phyloP scores from a whole-genome alignment of 2,329 filamentous ascomycete species.

The Sclerotinia spermophila region DNA sequence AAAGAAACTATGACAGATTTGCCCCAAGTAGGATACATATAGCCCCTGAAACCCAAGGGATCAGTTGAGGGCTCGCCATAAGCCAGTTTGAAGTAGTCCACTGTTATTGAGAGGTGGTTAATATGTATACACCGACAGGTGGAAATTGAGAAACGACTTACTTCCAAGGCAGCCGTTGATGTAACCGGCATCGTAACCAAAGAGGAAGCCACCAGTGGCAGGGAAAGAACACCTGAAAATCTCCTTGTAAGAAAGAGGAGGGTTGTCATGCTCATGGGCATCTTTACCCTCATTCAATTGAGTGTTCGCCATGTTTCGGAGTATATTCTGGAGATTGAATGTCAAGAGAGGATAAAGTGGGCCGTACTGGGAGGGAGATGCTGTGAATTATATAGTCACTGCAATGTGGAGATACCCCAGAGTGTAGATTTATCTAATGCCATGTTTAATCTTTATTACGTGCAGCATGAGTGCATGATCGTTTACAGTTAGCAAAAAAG shows the following conservation, averaged over 20 bases:
- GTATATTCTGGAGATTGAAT: neutral
- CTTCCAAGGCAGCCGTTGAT: conserved; percentile 62
- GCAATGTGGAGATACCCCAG: neutral
- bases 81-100: conserved; percentile 15
- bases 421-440: neutral
- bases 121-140: neutral
- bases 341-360: neutral
- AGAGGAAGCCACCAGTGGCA: conserved; percentile 56
- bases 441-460: neutral
- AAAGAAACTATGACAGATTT: conserved; percentile 64
- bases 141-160: conserved; percentile 39
- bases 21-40: conserved; percentile 54
- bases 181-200: conserved; percentile 73
- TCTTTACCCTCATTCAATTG: conserved; percentile 28
- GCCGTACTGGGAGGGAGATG: too few species aligned
- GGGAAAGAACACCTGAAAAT: conserved; percentile 67
- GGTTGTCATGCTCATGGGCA: conserved; percentile 55
- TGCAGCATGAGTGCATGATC: neutral
- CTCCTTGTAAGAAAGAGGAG: conserved; percentile 64
- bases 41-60: conserved; percentile 21
- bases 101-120: neutral
- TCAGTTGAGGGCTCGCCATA: conserved; percentile 3
- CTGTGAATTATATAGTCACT: neutral
- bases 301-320: neutral
- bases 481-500: neutral